Evolutionary conservation across 2,329 filamentous ascomycete species (phyloP).

Genomic region (Peltaster fructicola): DNA sequence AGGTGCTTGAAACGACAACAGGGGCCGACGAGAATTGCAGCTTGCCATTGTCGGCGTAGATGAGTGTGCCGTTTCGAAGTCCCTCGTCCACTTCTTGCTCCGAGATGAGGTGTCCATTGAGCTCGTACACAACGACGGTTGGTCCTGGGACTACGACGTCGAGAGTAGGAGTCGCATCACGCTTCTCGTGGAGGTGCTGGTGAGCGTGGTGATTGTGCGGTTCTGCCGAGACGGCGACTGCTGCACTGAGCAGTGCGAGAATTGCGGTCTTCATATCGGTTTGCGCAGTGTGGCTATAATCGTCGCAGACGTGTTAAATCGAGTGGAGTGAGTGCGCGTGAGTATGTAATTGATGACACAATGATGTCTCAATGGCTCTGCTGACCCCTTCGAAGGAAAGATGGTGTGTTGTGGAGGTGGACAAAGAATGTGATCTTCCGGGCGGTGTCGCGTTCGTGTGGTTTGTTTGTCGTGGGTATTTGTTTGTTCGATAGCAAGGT

Average conservation of each 20-base stretch:
- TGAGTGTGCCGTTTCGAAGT: conserved; percentile 46
- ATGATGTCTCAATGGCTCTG: conserved; percentile 5
- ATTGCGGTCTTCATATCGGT: conserved; percentile 18
- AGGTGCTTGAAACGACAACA: conserved; percentile 7
- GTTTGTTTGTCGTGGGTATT: conserved; percentile 1
- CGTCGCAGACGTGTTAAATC: neutral
- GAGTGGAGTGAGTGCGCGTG: conserved; percentile 1
- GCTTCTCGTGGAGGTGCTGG: conserved; percentile 42
- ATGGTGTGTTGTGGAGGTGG: conserved; percentile 1
- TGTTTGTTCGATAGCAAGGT: conserved; percentile 4
- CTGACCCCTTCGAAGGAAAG: conserved; percentile 4
- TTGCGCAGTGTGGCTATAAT: conserved; percentile 1
- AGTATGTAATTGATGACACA: conserved; percentile 1
- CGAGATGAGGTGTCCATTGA: conserved; percentile 46
- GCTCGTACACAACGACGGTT: conserved; percentile 52
- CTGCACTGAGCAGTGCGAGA: conserved; percentile 20
- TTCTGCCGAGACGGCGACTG: conserved; percentile 35
- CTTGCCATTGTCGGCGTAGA: conserved; percentile 40
- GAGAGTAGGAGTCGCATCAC: conserved; percentile 28
- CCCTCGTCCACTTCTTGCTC: conserved; percentile 51
- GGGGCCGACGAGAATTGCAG: conserved; percentile 14
- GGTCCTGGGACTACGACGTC: conserved; percentile 41
- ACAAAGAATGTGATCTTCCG: conserved; percentile 1
- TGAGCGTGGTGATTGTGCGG: conserved; percentile 40
- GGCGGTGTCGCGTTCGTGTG: neutral